Percentiles rank a stretch among this genome's conserved stretches.
Conservation (phyloP, 495 filamentous ascomycete genomes). For the Aspergillus egyptiacus region DNA sequence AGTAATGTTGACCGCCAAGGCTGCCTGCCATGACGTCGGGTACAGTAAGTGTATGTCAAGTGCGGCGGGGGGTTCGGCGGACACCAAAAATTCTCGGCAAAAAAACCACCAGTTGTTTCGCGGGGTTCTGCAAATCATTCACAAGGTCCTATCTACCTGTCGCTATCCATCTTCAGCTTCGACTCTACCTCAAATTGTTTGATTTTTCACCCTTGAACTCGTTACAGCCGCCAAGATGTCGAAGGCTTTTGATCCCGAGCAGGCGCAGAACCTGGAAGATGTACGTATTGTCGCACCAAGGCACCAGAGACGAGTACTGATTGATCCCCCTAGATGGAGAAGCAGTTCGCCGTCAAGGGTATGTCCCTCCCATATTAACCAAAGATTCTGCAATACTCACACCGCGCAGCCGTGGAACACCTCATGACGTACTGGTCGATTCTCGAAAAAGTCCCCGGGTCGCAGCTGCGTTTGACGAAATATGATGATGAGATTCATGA, state of each 20-base stretch:
- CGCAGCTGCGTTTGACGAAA: slow-evolving; percentile 79
- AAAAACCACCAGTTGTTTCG: slow-evolving; percentile 38
- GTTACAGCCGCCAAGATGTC: slow-evolving; percentile 32
- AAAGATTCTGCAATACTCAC: slow-evolving; percentile 16
- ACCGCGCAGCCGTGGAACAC: slow-evolving; percentile 71
- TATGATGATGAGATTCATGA: slow-evolving; percentile 91
- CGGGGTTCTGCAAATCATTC: slow-evolving; percentile 8
- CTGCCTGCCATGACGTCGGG: slow-evolving; percentile 27
- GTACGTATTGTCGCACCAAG: slow-evolving; percentile 37
- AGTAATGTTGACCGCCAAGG: background rate
- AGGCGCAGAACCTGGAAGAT: slow-evolving; percentile 74
- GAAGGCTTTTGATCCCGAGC: slow-evolving; percentile 56
- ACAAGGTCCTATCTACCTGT: background rate
- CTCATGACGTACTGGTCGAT: slow-evolving; percentile 96
- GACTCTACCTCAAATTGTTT: background rate
- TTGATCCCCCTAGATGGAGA: slow-evolving; percentile 72
- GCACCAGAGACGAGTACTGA: slow-evolving; percentile 19
- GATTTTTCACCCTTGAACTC: slow-evolving; percentile 5
- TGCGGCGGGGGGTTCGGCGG: slow-evolving; percentile 18
- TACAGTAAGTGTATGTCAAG: slow-evolving; percentile 1
- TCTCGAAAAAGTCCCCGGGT: slow-evolving; percentile 82
- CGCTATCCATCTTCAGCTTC: too few relatives aligned
- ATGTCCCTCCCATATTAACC: slow-evolving; percentile 14
- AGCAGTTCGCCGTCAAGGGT: slow-evolving; percentile 99
- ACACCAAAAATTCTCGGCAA: slow-evolving; percentile 25